Evolutionary conservation across 2,329 filamentous ascomycete species (phyloP).

Genomic region (Alternaria panax): DNA sequence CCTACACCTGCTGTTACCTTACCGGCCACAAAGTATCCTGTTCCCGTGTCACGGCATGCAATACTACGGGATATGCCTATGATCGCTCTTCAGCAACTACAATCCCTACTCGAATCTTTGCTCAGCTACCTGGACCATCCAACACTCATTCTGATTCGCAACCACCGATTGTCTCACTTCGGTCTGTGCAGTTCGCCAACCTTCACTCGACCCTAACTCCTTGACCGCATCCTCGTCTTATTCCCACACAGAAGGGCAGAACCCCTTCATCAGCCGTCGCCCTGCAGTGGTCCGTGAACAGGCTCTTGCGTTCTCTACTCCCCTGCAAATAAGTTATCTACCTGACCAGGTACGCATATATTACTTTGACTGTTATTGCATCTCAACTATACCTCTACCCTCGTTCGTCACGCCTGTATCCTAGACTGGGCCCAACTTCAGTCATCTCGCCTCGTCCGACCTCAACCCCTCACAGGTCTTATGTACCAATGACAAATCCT

Average conservation of each 20-base stretch:
- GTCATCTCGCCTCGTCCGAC: slow-evolving; percentile 18
- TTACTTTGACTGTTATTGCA: slow-evolving; percentile 33
- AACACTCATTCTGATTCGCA: slow-evolving; percentile 7
- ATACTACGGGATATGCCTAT: slow-evolving; percentile 29
- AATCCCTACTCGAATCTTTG: slow-evolving; percentile 8
- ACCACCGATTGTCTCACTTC: slow-evolving; percentile 17
- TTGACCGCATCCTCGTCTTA: slow-evolving; percentile 39
- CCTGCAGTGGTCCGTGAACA: slow-evolving; percentile 35
- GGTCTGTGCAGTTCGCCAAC: slow-evolving; percentile 31
- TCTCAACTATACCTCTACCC: slow-evolving; percentile 28
- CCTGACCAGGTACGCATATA: slow-evolving; percentile 45
- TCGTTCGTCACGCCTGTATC: slow-evolving; percentile 12
- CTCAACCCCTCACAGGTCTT: slow-evolving; percentile 14
- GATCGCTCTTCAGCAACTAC: slow-evolving; percentile 16
- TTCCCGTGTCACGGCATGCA: slow-evolving; percentile 35
- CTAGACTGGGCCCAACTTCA: slow-evolving; percentile 11
- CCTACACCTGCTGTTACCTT: slow-evolving; percentile 41
- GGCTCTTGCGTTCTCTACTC: slow-evolving; percentile 32
- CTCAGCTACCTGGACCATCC: background rate
- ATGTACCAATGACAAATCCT: slow-evolving; percentile 26
- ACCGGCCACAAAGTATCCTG: slow-evolving; percentile 34
- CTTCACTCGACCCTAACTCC: slow-evolving; percentile 15
- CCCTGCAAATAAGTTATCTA: slow-evolving; percentile 33
- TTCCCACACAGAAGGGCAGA: slow-evolving; percentile 28
- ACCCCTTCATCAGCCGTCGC: slow-evolving; percentile 35